Percentiles rank a stretch among this genome's conserved stretches.
phyloP scores from a whole-genome alignment of 805 yeast species.

The Monosporozyma aquatica region DNA sequence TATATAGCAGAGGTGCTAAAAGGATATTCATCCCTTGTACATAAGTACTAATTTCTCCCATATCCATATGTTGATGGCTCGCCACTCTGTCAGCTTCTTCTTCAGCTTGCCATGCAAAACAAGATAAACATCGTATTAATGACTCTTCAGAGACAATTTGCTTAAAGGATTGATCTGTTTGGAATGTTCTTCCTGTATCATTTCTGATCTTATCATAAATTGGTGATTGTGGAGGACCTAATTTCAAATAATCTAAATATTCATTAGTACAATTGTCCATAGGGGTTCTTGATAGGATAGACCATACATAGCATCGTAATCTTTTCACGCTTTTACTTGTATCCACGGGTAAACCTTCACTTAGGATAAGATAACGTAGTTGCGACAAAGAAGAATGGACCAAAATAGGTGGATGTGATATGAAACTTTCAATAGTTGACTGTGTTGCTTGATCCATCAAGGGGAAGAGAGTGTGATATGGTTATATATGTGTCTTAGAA shows the following conservation, averaged over 20 bases:
- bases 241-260: conserved; percentile 45
- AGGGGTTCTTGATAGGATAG: conserved; percentile 57
- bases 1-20: conserved; percentile 73
- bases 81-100: conserved; percentile 8
- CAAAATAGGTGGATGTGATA: conserved; percentile 19
- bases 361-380: conserved; percentile 19
- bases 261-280: conserved; percentile 43
- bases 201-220: conserved; percentile 56
- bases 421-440: conserved; percentile 17
- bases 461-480: too few relatives aligned
- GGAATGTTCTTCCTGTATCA: conserved; percentile 79
- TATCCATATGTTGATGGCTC: too few relatives aligned
- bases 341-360: conserved; percentile 14
- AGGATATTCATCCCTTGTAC: conserved; percentile 92
- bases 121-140: conserved; percentile 58
- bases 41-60: conserved; percentile 36
- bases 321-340: conserved; percentile 13
- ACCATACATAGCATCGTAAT: conserved; percentile 65
- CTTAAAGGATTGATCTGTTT: conserved; percentile 60
- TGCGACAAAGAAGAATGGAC: conserved; percentile 23
- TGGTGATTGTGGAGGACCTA: conserved; percentile 52
- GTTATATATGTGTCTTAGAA: too few relatives aligned
- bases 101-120: conserved; percentile 48
- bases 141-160: conserved; percentile 59
- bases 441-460: conserved; percentile 2